These are phyloP conservation scores for Parafenestella ontariensis DNA, from an alignment of 2,329 filamentous ascomycete genomes.

Conservation along the genomic window DNA sequence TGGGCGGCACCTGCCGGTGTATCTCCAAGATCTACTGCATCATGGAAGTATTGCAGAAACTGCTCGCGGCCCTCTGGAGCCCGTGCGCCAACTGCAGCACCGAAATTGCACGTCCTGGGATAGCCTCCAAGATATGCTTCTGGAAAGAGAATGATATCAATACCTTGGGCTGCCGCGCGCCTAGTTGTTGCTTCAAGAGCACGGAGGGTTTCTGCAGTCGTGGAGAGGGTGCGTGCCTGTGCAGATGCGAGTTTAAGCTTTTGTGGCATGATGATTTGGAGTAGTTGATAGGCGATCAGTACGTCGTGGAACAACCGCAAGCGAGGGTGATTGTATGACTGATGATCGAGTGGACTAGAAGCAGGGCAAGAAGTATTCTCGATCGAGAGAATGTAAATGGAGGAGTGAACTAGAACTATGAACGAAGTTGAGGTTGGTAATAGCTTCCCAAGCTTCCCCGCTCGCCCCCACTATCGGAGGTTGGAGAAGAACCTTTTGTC, in stretches of 20 bases:
- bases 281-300: neutral
- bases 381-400: neutral
- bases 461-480: slow-evolving; percentile 4
- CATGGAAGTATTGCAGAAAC: slow-evolving; percentile 79
- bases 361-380: neutral
- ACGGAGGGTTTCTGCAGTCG: slow-evolving; percentile 66
- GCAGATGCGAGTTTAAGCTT: slow-evolving; percentile 58
- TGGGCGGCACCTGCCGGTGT: slow-evolving; percentile 73
- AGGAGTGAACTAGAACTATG: neutral
- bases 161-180: slow-evolving; percentile 65
- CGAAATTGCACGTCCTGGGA: slow-evolving; percentile 81
- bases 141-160: slow-evolving; percentile 82
- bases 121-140: slow-evolving; percentile 94
- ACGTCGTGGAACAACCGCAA: neutral
- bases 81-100: slow-evolving; percentile 74
- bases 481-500: neutral
- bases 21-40: slow-evolving; percentile 84
- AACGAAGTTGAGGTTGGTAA: neutral
- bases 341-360: neutral
- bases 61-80: slow-evolving; percentile 76
- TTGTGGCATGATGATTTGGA: slow-evolving; percentile 48
- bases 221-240: slow-evolving; percentile 57
- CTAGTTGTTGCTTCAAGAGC: slow-evolving; percentile 69
- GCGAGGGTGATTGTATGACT: too few species aligned
- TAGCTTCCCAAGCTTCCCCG: slow-evolving; percentile 9